These are phyloP conservation scores for Fusarium sp. DNA, from an alignment of 2,329 filamentous ascomycete species.

Conservation along the genomic window DNA sequence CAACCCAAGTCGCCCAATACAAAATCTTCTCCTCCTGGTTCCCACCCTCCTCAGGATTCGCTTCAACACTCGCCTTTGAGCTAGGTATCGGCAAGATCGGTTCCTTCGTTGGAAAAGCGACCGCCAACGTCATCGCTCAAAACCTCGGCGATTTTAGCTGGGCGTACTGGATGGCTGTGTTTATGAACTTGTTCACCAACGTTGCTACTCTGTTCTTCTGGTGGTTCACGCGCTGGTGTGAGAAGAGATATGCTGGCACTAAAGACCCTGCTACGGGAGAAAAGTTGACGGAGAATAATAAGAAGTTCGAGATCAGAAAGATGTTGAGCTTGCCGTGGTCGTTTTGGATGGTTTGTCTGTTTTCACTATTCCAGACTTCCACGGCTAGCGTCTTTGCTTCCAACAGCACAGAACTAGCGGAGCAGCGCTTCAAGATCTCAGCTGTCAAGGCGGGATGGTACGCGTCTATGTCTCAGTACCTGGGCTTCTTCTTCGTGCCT, in stretches of 20 bases:
- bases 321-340: slow-evolving; percentile 68
- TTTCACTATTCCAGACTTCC: slow-evolving; percentile 69
- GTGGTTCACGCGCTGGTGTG: slow-evolving; percentile 64
- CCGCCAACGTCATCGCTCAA: slow-evolving; percentile 68
- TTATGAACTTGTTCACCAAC: slow-evolving; percentile 74
- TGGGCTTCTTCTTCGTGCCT: slow-evolving; percentile 68
- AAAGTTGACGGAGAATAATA: slow-evolving; percentile 68
- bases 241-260: slow-evolving; percentile 58
- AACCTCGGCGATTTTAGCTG: slow-evolving; percentile 70
- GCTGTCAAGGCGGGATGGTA: slow-evolving; percentile 70
- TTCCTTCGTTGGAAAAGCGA: slow-evolving; percentile 68
- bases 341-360: slow-evolving; percentile 66
- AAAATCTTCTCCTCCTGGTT: slow-evolving; percentile 75
- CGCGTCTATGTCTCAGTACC: slow-evolving; percentile 65
- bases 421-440: slow-evolving; percentile 67
- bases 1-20: slow-evolving; percentile 72
- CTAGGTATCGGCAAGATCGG: slow-evolving; percentile 71
- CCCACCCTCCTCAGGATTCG: slow-evolving; percentile 69
- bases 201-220: slow-evolving; percentile 64
- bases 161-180: slow-evolving; percentile 71
- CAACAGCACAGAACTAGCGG: slow-evolving; percentile 70
- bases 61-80: slow-evolving; percentile 69
- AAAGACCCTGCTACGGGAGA: slow-evolving; percentile 68
- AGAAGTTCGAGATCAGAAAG: slow-evolving; percentile 66
- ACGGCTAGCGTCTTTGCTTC: slow-evolving; percentile 64